A percentile compares a stretch with the other conserved stretches of the same genome.
phyloP scores from a whole-genome alignment of 2,329 filamentous ascomycete species.

The Calonectria montana region DNA sequence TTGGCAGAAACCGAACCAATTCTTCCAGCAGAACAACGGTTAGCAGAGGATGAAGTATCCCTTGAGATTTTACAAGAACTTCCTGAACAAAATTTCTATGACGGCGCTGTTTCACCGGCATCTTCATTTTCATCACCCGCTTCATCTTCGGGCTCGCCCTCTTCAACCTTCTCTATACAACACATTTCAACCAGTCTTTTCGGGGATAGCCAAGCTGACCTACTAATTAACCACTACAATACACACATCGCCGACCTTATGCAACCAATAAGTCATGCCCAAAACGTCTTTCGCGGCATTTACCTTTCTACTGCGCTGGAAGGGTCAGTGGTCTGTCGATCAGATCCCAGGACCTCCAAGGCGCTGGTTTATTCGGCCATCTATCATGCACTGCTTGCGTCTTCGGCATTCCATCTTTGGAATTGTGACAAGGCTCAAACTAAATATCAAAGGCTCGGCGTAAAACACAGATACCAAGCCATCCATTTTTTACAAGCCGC shows the following conservation, averaged over 20 bases:
- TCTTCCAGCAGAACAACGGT: not conserved
- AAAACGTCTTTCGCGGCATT: conserved; percentile 24
- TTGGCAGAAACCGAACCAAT: not conserved
- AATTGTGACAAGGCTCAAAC: conserved; percentile 11
- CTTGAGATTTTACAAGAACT: not conserved
- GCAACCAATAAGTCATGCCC: conserved; percentile 21
- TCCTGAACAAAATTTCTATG: not conserved
- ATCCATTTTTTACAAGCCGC: conserved; percentile 11
- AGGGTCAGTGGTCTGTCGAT: not conserved
- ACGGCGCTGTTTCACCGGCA: not conserved
- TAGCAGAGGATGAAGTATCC: no score
- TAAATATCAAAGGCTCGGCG: conserved; percentile 6
- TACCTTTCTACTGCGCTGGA: conserved; percentile 27
- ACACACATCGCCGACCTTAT: conserved; percentile 26
- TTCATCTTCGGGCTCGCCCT: not conserved
- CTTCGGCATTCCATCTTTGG: conserved; percentile 20
- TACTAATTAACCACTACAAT: conserved; percentile 27
- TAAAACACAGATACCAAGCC: conserved; percentile 10
- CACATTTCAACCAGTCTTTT: conserved; percentile 16
- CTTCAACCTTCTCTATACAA: not conserved
- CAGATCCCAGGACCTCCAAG: conserved; percentile 1
- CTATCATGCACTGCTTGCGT: conserved; percentile 18
- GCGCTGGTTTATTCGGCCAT: conserved; percentile 21
- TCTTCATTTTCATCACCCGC: not conserved
- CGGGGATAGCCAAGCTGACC: conserved; percentile 14